Percentiles rank a stretch among this genome's conserved stretches.
phyloP scores from a whole-genome alignment of 257 asterid species.

The Nicotiana attenuata region DNA sequence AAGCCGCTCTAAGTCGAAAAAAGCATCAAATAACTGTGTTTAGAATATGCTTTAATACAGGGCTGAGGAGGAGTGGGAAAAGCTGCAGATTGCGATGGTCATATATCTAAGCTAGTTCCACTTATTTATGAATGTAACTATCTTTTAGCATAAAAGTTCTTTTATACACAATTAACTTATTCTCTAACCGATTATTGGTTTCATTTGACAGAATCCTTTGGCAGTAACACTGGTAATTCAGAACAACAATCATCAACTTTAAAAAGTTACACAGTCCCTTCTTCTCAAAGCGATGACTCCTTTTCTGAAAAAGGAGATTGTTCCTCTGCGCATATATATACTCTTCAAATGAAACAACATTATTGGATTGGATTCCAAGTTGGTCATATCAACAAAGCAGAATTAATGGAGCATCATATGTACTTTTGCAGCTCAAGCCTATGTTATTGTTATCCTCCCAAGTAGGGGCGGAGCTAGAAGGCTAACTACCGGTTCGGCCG shows the following conservation, averaged over 20 bases:
- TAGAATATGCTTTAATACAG: conserved; percentile 19
- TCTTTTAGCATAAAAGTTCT: no score
- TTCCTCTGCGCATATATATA: conserved; percentile 9
- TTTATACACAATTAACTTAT: no score
- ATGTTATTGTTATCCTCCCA: conserved; percentile 1
- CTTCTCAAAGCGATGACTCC: conserved; percentile 4
- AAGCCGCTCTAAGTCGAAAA: neutral
- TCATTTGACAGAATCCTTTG: conserved; percentile 6
- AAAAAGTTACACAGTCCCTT: conserved; percentile 7
- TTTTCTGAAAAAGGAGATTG: neutral
- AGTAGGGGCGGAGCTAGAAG: no score
- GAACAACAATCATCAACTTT: neutral
- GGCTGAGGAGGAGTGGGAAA: conserved; percentile 62
- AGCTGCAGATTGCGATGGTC: conserved; percentile 48
- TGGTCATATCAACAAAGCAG: conserved; percentile 7
- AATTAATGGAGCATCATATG: conserved; percentile 5
- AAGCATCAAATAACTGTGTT: neutral
- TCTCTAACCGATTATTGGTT: neutral
- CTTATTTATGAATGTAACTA: no score
- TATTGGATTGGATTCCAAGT: conserved; percentile 23
- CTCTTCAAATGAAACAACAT: conserved; percentile 23
- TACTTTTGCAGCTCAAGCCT: neutral
- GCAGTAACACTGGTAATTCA: neutral
- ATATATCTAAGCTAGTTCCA: no score
- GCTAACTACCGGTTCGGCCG: no score